These are phyloP conservation scores for Yamadazyma dendronema DNA, from an alignment of 1,139 yeast species.

Conservation along the genomic window DNA sequence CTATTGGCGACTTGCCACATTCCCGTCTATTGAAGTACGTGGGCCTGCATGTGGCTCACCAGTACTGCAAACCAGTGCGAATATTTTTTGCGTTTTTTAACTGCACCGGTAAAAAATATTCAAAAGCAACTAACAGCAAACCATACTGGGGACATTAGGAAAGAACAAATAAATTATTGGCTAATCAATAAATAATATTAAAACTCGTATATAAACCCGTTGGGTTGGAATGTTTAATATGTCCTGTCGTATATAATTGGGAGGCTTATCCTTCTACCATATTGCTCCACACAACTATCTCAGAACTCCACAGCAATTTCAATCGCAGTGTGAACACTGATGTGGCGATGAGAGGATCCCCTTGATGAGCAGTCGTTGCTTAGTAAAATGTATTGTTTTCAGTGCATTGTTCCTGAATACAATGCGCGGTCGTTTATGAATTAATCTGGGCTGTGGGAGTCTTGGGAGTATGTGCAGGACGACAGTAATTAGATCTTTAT, in stretches of 20 bases:
- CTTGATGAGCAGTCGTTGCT: background rate
- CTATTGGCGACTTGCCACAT: background rate
- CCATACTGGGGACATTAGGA: too few relatives aligned
- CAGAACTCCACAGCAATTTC: background rate
- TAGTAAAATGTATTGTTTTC: background rate
- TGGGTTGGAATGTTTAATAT: too few relatives aligned
- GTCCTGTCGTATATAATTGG: too few relatives aligned
- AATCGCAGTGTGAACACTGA: background rate
- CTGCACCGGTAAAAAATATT: background rate
- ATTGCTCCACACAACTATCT: background rate
- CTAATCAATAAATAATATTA: too few relatives aligned
- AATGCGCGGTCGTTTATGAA: background rate
- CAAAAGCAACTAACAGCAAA: background rate
- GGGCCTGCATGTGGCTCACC: background rate
- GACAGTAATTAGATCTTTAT: too few relatives aligned
- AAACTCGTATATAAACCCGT: too few relatives aligned
- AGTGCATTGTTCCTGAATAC: background rate
- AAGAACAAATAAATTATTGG: too few relatives aligned
- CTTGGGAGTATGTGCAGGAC: background rate
- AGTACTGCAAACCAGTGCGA: background rate
- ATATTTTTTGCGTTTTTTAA: background rate
- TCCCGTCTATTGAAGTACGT: background rate
- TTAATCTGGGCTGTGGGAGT: conserved; percentile 1
- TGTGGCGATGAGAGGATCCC: background rate
- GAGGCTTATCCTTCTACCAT: too few relatives aligned